Conservation (phyloP, 371 early-diverging fungal genomes). For the Mortierella sp. region DNA sequence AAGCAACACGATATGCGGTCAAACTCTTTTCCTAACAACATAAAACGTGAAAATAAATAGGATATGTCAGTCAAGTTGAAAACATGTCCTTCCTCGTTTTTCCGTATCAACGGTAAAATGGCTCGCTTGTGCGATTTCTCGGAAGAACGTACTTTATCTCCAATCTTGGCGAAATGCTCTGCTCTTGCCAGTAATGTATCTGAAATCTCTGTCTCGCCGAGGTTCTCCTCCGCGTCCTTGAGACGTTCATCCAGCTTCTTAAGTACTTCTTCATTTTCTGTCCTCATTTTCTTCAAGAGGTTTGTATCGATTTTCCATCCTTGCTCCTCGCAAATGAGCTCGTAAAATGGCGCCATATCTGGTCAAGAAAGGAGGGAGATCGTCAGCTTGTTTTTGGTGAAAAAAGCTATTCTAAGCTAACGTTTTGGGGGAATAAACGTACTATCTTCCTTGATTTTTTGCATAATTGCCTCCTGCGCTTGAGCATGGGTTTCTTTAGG, state of each 20-base stretch:
- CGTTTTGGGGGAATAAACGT: slow-evolving; percentile 23
- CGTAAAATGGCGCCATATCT: slow-evolving; percentile 93
- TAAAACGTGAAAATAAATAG: background rate
- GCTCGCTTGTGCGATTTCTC: too few relatives aligned
- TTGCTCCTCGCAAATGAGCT: slow-evolving; percentile 72
- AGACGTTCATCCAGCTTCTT: slow-evolving; percentile 85
- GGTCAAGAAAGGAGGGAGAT: too few relatives aligned
- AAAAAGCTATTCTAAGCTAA: too few relatives aligned
- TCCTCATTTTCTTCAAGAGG: slow-evolving; percentile 65
- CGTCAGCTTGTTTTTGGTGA: too few relatives aligned
- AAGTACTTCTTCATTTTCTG: slow-evolving; percentile 80
- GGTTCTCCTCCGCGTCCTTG: slow-evolving; percentile 89
- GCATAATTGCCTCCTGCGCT: slow-evolving; percentile 70
- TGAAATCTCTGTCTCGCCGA: slow-evolving; percentile 95
- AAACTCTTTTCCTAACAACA: slow-evolving; percentile 84
- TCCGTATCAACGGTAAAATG: background rate
- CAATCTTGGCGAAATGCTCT: slow-evolving; percentile 91
- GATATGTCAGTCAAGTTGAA: too few relatives aligned
- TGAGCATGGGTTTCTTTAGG: slow-evolving; percentile 69
- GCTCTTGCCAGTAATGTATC: slow-evolving; percentile 93
- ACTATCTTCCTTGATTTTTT: slow-evolving; percentile 81
- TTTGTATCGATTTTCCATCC: slow-evolving; percentile 65
- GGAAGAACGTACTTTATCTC: slow-evolving; percentile 82
- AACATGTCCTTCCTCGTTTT: too few relatives aligned
- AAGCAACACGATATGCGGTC: slow-evolving; percentile 81